Evolutionary conservation across 208 protist species (phyloP), one percentile per base, ranked within the genome.

Genomic region (Crithidia acanthocephali): DNA sequence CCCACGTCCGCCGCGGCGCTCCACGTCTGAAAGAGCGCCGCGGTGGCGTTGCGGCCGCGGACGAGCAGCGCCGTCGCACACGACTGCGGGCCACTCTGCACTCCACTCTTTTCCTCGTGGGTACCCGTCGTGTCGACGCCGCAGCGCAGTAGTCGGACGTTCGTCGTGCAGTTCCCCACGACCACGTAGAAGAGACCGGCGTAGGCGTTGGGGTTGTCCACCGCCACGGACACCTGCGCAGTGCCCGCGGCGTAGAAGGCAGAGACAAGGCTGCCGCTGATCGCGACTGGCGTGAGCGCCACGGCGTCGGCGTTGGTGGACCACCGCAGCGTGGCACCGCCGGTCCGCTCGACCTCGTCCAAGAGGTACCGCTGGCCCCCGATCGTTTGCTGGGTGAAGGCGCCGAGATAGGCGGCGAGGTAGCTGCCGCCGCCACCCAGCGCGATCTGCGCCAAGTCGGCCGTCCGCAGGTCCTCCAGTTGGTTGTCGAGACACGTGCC

Each of bases 401-500:
- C 52, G 33, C 85, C 83, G 28, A 88, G 68, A 48, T 59, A 78
- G 30, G 61, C 35, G n/a, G 69, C 78, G 58, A 90, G 79, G 70
- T 88, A 90, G n/a, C 56, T 53, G 23, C 68, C 80, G 13, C 33
- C 74, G 15, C 63, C 28, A 23, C 80, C 83, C 33, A 58, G 44
- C 18, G 74, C 45, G 15, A 87, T 68, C 35, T 13, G 15, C 10
- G 22, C 73, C 57, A 80, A 33, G 32, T 93, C 88, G 15, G 53
- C 59, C 5, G 64, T 52, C 35, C 83, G 85, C 20, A 81, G 75
- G 45, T 94, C 83, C 16, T 81, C 83, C 51, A 96, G 65, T 60
- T 96, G 91, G 23, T 86, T 67, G 1, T 37, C 76, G 44, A 90
- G 33, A 68, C 91, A 93, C 20, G 74, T 68, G 25, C 87, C 86